Conservation (phyloP, 345 rosid species). For the Camelina laxa region DNA sequence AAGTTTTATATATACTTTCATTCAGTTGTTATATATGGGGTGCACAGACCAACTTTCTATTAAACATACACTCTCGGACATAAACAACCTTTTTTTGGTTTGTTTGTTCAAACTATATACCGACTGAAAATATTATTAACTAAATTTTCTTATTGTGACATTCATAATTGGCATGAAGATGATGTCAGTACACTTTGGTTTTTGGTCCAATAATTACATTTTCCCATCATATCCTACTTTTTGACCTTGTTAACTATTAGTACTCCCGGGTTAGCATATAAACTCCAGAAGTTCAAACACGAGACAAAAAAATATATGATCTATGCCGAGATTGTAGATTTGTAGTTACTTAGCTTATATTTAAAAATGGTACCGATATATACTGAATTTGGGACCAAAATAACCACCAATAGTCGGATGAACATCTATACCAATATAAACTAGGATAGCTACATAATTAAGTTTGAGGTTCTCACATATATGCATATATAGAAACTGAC, state of each 20-base stretch:
- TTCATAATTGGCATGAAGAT: slow-evolving; percentile 7
- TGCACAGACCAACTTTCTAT: background rate
- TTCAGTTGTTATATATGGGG: background rate
- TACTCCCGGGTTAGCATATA: background rate
- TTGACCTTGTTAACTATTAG: background rate
- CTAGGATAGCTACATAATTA: background rate
- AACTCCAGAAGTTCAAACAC: background rate
- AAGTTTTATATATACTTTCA: background rate
- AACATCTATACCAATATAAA: background rate
- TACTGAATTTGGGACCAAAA: background rate
- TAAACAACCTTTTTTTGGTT: background rate
- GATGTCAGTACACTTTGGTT: slow-evolving; percentile 13
- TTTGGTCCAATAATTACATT: slow-evolving; percentile 27
- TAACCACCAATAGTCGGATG: background rate
- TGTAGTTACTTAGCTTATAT: background rate
- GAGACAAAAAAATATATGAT: background rate
- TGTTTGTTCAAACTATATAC: background rate
- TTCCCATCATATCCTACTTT: background rate
- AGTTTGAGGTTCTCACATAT: background rate
- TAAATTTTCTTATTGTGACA: background rate
- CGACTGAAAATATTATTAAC: background rate
- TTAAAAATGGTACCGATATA: background rate
- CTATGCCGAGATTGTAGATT: background rate
- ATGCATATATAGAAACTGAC: background rate
- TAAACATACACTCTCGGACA: background rate